Conservation (phyloP, 768 basidiomycete species). For the Boletus tomentosulus region DNA sequence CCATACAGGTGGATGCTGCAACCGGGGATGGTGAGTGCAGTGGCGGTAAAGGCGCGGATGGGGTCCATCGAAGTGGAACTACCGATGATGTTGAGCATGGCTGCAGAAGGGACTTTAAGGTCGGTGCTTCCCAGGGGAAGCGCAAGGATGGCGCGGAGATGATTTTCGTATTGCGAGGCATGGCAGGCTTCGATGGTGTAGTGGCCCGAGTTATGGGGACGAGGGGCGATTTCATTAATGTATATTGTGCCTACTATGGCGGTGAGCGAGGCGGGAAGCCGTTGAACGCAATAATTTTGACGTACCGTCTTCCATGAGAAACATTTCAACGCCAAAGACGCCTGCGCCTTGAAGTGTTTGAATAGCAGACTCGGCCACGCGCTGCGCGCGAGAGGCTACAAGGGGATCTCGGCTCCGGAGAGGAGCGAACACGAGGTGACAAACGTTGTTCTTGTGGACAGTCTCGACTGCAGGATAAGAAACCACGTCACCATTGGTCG, state of each 20-base stretch:
- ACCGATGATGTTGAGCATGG: constrained; percentile 96
- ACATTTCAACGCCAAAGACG: constrained; percentile 98
- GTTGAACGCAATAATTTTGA: constrained; percentile 13
- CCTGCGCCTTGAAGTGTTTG: constrained; percentile 82
- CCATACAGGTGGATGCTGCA: constrained; percentile 89
- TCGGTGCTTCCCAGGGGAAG: constrained; percentile 87
- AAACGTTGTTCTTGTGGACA: constrained; percentile 88
- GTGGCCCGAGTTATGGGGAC: constrained; percentile 98
- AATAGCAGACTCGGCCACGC: constrained; percentile 77
- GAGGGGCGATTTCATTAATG: constrained; percentile 96
- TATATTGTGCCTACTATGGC: constrained; percentile 57
- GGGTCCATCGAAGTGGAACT: constrained; percentile 60
- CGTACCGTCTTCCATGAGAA: constrained; percentile 80
- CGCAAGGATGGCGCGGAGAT: constrained; percentile 88
- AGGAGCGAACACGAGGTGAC: constrained; percentile 90
- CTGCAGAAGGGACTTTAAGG: constrained; percentile 81
- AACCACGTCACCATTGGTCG: constrained; percentile 61
- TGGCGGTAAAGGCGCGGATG: constrained; percentile 50
- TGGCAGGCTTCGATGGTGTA: constrained; percentile 98
- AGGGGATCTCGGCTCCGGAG: constrained; percentile 56
- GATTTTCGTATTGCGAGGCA: constrained; percentile 96
- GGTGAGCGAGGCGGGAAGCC: background rate
- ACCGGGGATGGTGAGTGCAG: constrained; percentile 68
- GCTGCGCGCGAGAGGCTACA: constrained; percentile 57
- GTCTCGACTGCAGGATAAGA: constrained; percentile 96